Evolutionary conservation across 306 rosid genomes (phyloP).

Genomic region (Rosa rugosa): DNA sequence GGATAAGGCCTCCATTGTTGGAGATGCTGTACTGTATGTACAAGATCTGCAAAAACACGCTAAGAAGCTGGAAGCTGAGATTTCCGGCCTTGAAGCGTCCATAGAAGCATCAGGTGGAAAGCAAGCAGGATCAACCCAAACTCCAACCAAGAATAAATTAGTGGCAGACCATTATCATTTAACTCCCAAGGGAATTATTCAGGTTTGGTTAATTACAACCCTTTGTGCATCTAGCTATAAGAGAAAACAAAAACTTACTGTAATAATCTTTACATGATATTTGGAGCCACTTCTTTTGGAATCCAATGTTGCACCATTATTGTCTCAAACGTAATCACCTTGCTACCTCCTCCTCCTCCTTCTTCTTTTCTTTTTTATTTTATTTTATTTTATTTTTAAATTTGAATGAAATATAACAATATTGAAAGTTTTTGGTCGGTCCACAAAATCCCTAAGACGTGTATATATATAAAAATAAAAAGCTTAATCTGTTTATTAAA

Average conservation of each 20-base stretch:
- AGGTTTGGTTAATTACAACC: constrained; percentile 35
- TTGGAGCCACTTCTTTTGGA: too few species aligned
- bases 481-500: background rate
- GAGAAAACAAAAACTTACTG: background rate
- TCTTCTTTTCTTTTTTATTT: too few species aligned
- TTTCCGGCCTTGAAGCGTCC: constrained; percentile 68
- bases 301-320: background rate
- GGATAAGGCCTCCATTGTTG: constrained; percentile 96
- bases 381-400: too few species aligned
- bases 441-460: background rate
- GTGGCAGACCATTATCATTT: constrained; percentile 20
- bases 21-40: constrained; percentile 75
- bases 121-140: constrained; percentile 41
- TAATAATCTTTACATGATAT: too few species aligned
- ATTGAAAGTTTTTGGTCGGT: background rate
- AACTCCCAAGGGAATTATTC: constrained; percentile 52
- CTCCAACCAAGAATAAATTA: constrained; percentile 32
- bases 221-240: background rate
- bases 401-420: background rate
- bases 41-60: constrained; percentile 71
- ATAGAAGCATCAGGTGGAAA: constrained; percentile 35
- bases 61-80: constrained; percentile 68
- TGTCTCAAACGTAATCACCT: background rate
- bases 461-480: background rate
- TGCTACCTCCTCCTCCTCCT: too few species aligned